Conservation (phyloP, 2,329 filamentous ascomycete species). For the Monilinia laxa region DNA sequence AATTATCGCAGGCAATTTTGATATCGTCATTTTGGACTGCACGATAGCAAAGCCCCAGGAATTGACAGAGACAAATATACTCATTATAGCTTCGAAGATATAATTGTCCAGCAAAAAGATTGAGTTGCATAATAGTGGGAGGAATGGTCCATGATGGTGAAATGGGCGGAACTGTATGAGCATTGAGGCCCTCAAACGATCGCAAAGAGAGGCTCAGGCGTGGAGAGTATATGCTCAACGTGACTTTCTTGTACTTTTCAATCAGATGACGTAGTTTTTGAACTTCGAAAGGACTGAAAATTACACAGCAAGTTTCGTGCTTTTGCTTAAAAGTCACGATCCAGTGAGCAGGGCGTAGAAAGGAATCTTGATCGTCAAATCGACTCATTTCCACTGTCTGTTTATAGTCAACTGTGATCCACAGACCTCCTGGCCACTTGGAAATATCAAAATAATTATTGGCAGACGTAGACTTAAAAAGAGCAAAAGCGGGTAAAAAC, state of each 20-base stretch:
- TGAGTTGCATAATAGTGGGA: slow-evolving; percentile 49
- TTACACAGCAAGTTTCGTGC: slow-evolving; percentile 36
- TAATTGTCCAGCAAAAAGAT: slow-evolving; percentile 67
- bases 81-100: slow-evolving; percentile 57
- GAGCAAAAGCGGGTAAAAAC: slow-evolving; percentile 51
- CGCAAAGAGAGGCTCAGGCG: slow-evolving; percentile 43
- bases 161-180: slow-evolving; percentile 45
- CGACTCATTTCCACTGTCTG: slow-evolving; percentile 43
- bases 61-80: slow-evolving; percentile 53
- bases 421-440: slow-evolving; percentile 45
- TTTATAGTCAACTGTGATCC: slow-evolving; percentile 53
- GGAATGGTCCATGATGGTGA: slow-evolving; percentile 30
- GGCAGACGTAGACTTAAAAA: slow-evolving; percentile 46
- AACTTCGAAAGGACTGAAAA: slow-evolving; percentile 62
- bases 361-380: slow-evolving; percentile 44
- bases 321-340: slow-evolving; percentile 44
- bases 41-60: slow-evolving; percentile 50
- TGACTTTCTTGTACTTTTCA: slow-evolving; percentile 38
- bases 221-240: slow-evolving; percentile 54
- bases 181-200: slow-evolving; percentile 48
- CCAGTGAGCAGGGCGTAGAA: slow-evolving; percentile 55
- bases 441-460: slow-evolving; percentile 39
- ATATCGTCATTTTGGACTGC: slow-evolving; percentile 20
- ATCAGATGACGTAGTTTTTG: slow-evolving; percentile 50
- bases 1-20: slow-evolving; percentile 40